phyloP scores from a whole-genome alignment of 73 alveolate species.

The Paramecium caudatum region DNA sequence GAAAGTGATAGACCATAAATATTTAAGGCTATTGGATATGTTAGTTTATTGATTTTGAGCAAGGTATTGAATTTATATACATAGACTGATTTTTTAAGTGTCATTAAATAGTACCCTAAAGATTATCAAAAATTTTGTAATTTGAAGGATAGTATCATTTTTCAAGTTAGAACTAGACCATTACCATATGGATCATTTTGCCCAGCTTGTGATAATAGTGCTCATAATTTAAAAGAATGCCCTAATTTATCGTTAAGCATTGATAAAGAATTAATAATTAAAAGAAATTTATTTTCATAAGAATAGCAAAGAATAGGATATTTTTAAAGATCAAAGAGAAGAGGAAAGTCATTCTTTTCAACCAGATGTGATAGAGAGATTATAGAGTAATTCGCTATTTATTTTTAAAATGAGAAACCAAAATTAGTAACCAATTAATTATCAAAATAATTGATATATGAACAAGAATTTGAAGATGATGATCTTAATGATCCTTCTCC shows the following conservation, averaged over 20 bases:
- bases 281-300: not conserved
- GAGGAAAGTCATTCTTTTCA: not conserved
- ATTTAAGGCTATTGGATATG: conserved; percentile 44
- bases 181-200: conserved; percentile 7
- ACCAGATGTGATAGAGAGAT: conserved; percentile 12
- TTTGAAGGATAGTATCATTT: not conserved
- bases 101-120: not conserved
- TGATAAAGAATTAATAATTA: conserved; percentile 41
- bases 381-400: conserved; percentile 23
- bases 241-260: not conserved
- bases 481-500: conserved; percentile 8
- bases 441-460: not conserved
- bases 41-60: conserved; percentile 34
- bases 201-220: not conserved
- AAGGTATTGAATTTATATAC: not conserved
- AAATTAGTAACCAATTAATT: not conserved
- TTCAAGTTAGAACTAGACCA: not conserved
- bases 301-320: not conserved
- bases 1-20: not conserved
- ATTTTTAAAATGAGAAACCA: conserved; percentile 36
- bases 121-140: conserved; percentile 25
- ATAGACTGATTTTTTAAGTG: not conserved
- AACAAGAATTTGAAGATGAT: not conserved
- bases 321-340: not conserved
- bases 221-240: not conserved